These are phyloP conservation scores for Fraxinus americana DNA, from an alignment of 257 asterid species.

Conservation along the genomic window DNA sequence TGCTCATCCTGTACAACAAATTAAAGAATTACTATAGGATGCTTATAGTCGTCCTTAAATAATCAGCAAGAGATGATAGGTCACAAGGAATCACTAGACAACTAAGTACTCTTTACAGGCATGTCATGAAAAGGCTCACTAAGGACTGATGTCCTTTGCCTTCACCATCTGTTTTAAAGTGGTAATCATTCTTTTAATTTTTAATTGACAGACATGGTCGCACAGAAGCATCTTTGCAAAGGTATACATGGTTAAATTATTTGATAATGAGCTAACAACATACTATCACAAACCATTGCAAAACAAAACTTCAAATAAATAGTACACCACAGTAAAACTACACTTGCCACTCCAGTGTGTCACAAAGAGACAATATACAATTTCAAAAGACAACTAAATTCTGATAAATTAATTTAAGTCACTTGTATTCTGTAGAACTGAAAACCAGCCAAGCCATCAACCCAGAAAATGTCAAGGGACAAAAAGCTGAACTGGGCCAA, in stretches of 20 bases:
- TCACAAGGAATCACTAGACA: not conserved
- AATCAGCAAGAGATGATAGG: conserved; percentile 5
- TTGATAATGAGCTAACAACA: not conserved
- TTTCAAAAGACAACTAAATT: not conserved
- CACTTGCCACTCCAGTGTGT: not conserved
- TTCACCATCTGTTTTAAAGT: not conserved
- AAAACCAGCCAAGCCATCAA: not conserved
- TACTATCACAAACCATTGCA: not conserved
- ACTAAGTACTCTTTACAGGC: conserved; percentile 2
- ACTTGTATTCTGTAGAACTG: too few species aligned
- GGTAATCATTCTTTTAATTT: not conserved
- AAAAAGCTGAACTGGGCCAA: not conserved
- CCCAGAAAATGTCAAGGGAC: not conserved
- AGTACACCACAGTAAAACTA: not conserved
- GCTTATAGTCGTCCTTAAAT: not conserved
- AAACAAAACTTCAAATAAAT: not conserved
- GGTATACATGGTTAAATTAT: not conserved
- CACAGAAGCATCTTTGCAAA: not conserved
- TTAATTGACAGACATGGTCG: not conserved
- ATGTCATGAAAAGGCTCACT: not conserved
- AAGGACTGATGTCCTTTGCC: not conserved
- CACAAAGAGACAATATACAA: not conserved
- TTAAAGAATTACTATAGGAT: conserved; percentile 10
- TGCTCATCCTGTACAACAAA: conserved; percentile 64
- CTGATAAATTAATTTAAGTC: not conserved